These are phyloP conservation scores for Umbelopsis sp. DNA, from an alignment of 192 early-diverging fungal species.

Conservation along the genomic window DNA sequence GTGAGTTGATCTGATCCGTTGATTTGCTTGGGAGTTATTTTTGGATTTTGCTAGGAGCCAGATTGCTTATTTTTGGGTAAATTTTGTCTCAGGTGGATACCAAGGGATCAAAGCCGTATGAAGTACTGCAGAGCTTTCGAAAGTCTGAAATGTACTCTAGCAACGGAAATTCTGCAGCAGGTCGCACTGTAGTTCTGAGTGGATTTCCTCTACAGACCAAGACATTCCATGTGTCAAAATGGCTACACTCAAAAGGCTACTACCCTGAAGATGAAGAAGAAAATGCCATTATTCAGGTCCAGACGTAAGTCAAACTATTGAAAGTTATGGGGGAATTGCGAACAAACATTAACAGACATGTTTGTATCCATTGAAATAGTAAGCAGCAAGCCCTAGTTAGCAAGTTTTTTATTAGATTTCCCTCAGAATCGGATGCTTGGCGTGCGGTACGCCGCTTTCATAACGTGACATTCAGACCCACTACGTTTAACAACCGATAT, in stretches of 20 bases:
- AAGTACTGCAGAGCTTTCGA: background rate
- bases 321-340: background rate
- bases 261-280: slow-evolving; percentile 31
- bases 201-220: slow-evolving; percentile 26
- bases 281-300: slow-evolving; percentile 24
- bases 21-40: background rate
- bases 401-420: slow-evolving; percentile 37
- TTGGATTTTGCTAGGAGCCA: background rate
- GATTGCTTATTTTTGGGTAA: slow-evolving; percentile 1
- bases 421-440: slow-evolving; percentile 40
- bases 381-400: slow-evolving; percentile 8
- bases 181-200: slow-evolving; percentile 27
- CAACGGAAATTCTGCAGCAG: slow-evolving; percentile 17
- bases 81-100: slow-evolving; percentile 9
- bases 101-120: background rate
- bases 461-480: slow-evolving; percentile 23
- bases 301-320: slow-evolving; percentile 26
- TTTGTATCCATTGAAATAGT: background rate
- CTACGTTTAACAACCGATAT: slow-evolving; percentile 18
- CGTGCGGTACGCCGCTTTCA: slow-evolving; percentile 36
- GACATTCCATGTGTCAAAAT: slow-evolving; percentile 21
- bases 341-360: too few relatives aligned
- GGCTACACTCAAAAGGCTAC: slow-evolving; percentile 26
- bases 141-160: slow-evolving; percentile 4
- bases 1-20: slow-evolving; percentile 20